Conservation (phyloP, 257 asterid genomes). For the Craterostigma plantagineum region DNA sequence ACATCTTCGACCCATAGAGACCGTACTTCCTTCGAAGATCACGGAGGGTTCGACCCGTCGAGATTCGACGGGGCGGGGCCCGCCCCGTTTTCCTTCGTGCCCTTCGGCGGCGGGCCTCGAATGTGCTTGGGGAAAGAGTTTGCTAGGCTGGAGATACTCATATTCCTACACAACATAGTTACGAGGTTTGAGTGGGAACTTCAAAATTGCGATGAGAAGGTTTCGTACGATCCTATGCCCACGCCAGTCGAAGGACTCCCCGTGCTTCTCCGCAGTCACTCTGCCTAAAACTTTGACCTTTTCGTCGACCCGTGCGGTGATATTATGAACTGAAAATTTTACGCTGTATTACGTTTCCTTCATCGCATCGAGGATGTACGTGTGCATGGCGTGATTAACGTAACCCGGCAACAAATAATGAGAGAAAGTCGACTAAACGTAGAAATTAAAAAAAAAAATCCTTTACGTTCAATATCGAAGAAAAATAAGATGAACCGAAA, state of each 20-base stretch:
- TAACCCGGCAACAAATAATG: too few species aligned
- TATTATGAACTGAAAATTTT: too few species aligned
- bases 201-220: conserved; percentile 21
- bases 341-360: too few species aligned
- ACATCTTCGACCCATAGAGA: conserved; percentile 30
- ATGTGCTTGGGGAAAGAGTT: conserved; percentile 61
- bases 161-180: conserved; percentile 28
- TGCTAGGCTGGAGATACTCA: conserved; percentile 40
- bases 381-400: too few species aligned
- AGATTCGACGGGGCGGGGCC: conserved; percentile 59
- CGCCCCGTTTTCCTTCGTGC: conserved; percentile 33
- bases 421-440: too few species aligned
- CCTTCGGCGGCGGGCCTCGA: conserved; percentile 72
- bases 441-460: too few species aligned
- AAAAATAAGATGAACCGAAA: too few species aligned
- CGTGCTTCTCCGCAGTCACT: conserved; percentile 17
- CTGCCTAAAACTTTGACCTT: conserved; percentile 1
- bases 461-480: too few species aligned
- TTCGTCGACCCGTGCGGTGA: too few species aligned
- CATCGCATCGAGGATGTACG: too few species aligned
- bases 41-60: conserved; percentile 29
- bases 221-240: conserved; percentile 40
- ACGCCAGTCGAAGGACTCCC: conserved; percentile 38
- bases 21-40: conserved; percentile 13
- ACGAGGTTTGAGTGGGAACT: conserved; percentile 28